These are phyloP conservation scores for Boechera stricta DNA, from an alignment of 345 rosid genomes.

Conservation along the genomic window DNA sequence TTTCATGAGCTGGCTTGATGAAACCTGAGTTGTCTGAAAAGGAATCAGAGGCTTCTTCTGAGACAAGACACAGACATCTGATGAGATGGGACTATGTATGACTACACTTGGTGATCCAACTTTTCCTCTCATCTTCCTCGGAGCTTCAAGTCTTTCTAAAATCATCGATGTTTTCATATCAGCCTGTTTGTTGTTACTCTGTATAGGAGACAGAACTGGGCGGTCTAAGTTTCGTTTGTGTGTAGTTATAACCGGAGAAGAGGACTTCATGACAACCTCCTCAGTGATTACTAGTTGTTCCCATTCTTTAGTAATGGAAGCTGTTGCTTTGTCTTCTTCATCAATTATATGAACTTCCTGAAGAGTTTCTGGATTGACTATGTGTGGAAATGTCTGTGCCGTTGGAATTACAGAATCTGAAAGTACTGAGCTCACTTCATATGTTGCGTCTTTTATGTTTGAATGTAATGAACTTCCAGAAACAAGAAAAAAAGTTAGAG, in stretches of 20 bases:
- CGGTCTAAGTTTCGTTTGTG: constrained; percentile 41
- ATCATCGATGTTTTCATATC: constrained; percentile 76
- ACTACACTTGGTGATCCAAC: constrained; percentile 52
- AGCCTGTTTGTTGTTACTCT: constrained; percentile 53
- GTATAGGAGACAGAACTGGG: constrained; percentile 46
- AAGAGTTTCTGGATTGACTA: constrained; percentile 33
- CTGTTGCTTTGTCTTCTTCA: constrained; percentile 50
- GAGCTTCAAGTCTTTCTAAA: constrained; percentile 84
- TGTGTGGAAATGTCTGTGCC: constrained; percentile 36
- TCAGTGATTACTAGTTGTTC: constrained; percentile 75
- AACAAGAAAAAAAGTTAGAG: constrained; percentile 1
- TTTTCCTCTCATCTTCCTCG: constrained; percentile 64
- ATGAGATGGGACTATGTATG: constrained; percentile 31
- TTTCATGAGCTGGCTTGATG: constrained; percentile 74
- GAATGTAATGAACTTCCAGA: constrained; percentile 53
- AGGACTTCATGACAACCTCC: constrained; percentile 48
- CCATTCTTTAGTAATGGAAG: constrained; percentile 81
- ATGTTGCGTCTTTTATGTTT: constrained; percentile 42
- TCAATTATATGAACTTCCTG: constrained; percentile 33
- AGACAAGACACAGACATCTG: constrained; percentile 41
- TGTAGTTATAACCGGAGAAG: constrained; percentile 56
- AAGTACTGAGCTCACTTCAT: constrained; percentile 45
- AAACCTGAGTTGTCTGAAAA: constrained; percentile 53
- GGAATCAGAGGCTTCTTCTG: constrained; percentile 63
- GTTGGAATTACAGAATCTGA: constrained; percentile 40